Evolutionary conservation across 192 early-diverging fungal genomes (phyloP).

Genomic region (Podila epicladia): DNA sequence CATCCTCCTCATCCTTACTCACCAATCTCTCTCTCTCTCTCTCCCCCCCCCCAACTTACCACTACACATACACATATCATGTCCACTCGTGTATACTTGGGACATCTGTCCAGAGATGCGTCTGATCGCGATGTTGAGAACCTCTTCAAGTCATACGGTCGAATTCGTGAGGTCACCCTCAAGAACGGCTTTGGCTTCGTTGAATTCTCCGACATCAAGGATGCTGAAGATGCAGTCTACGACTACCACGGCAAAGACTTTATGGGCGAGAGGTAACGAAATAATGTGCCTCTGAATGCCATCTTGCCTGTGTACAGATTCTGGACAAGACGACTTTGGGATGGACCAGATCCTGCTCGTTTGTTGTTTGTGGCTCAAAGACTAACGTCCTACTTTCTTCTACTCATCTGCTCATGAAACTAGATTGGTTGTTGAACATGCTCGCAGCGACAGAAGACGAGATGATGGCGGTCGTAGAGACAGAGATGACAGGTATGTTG

Average conservation of each 20-base stretch:
- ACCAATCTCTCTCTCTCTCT: background rate
- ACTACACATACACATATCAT: conserved; percentile 15
- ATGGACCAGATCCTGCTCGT: background rate
- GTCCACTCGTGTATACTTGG: conserved; percentile 75
- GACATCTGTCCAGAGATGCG: conserved; percentile 86
- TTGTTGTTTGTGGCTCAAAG: background rate
- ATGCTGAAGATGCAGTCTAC: conserved; percentile 92
- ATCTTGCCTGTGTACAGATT: background rate
- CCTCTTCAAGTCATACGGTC: conserved; percentile 83
- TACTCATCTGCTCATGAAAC: background rate
- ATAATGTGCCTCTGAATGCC: background rate
- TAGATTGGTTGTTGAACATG: conserved; percentile 86
- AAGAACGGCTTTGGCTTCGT: conserved; percentile 94
- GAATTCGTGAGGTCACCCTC: conserved; percentile 83
- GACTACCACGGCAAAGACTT: conserved; percentile 85
- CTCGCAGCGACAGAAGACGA: conserved; percentile 69
- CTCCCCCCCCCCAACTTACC: background rate
- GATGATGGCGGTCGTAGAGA: conserved; percentile 63
- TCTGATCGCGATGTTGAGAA: conserved; percentile 85
- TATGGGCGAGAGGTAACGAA: conserved; percentile 81
- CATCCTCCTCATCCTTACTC: background rate
- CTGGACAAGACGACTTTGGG: background rate
- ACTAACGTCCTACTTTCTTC: background rate
- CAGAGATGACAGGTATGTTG: conserved; percentile 54
- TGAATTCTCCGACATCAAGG: conserved; percentile 87